Percentiles rank a stretch among this genome's conserved stretches.
Evolutionary conservation across 208 protist species (phyloP).

Genomic region (Trypanosoma lewisi): DNA sequence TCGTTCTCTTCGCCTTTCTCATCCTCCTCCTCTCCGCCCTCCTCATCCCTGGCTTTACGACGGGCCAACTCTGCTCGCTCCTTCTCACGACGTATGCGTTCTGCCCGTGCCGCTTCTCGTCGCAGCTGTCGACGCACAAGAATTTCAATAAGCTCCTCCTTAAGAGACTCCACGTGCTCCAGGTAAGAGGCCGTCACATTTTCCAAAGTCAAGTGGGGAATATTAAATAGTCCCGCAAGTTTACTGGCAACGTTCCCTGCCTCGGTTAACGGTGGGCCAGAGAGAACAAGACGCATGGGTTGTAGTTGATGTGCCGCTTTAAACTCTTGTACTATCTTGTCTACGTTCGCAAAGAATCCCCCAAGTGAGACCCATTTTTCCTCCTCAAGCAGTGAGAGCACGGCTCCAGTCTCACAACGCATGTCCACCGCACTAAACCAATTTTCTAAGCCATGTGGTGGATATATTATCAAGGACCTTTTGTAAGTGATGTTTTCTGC

Average conservation of each 20-base stretch:
- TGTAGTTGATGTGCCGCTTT: conserved; percentile 43
- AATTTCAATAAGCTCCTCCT: conserved; percentile 45
- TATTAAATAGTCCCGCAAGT: conserved; percentile 56
- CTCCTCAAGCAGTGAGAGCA: conserved; percentile 61
- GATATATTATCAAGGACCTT: neutral
- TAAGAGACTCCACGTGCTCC: conserved; percentile 42
- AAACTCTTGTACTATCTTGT: conserved; percentile 77
- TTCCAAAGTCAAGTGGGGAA: conserved; percentile 51
- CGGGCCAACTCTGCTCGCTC: conserved; percentile 11
- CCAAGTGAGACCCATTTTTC: conserved; percentile 74
- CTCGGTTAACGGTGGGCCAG: conserved; percentile 83
- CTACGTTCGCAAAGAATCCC: conserved; percentile 70
- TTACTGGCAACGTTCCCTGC: conserved; percentile 41
- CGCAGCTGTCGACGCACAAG: conserved; percentile 56
- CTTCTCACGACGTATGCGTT: conserved; percentile 17
- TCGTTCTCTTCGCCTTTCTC: conserved; percentile 16
- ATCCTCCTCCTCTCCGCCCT: conserved; percentile 10
- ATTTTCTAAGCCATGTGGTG: conserved; percentile 24
- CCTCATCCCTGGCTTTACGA: neutral
- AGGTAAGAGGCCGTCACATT: conserved; percentile 52
- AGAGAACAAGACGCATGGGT: conserved; percentile 70
- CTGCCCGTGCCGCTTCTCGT: conserved; percentile 34
- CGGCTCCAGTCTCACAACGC: conserved; percentile 56
- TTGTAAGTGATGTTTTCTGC: neutral
- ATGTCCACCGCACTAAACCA: conserved; percentile 58